These are phyloP conservation scores for Pythium sp. DNA, from an alignment of 352 stramenopile genomes.

Conservation along the genomic window DNA sequence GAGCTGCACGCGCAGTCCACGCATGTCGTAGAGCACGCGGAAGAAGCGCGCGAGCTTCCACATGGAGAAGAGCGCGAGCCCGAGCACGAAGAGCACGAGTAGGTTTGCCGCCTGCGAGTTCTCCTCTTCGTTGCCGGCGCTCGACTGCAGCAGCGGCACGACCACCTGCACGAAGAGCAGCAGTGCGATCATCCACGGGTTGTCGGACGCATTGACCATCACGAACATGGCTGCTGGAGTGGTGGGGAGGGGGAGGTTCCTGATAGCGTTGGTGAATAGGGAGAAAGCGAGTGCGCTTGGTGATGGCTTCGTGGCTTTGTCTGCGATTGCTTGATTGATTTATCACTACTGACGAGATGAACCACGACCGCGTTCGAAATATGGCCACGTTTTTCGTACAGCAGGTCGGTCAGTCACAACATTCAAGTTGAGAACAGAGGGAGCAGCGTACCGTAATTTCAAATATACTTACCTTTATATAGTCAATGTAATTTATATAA, in stretches of 20 bases:
- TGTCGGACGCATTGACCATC: conserved; percentile 75
- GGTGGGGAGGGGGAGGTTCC: background rate
- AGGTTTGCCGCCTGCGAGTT: conserved; percentile 49
- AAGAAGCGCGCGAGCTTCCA: conserved; percentile 57
- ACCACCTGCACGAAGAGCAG: conserved; percentile 77
- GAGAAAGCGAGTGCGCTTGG: background rate
- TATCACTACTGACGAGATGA: background rate
- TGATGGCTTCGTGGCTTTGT: background rate
- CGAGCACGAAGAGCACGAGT: conserved; percentile 52
- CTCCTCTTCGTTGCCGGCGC: conserved; percentile 46
- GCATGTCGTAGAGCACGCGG: conserved; percentile 45
- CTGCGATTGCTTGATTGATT: background rate
- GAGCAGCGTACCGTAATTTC: background rate
- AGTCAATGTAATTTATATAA: background rate
- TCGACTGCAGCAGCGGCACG: conserved; percentile 72
- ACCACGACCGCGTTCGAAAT: background rate
- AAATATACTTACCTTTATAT: background rate
- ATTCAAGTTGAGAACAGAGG: background rate
- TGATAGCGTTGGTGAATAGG: background rate
- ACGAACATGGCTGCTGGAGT: conserved; percentile 52
- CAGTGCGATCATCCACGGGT: conserved; percentile 77
- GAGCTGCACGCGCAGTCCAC: conserved; percentile 16
- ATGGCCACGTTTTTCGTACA: background rate
- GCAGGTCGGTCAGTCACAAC: background rate
- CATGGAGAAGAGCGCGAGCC: conserved; percentile 51